Base-by-base conservation (phyloP, 2,329 filamentous ascomycete genomes). In the Aspergillus niger region DNA sequence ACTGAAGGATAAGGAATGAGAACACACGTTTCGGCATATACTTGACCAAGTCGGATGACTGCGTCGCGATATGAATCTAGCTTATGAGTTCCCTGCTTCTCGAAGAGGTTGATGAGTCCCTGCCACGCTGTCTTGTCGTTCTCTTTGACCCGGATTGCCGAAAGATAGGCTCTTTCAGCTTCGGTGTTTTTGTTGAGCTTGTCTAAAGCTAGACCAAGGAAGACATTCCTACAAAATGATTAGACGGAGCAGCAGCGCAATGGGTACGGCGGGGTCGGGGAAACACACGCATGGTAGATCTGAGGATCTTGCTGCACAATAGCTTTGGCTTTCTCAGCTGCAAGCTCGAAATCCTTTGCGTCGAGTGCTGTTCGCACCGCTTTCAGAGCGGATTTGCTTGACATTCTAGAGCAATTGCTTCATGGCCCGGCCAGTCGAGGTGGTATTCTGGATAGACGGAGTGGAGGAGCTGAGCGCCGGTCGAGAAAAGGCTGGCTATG, bases 121-220 rank as follows among this genome's bases (percentile, higher is more conserved):
- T 97, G 91, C 92, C 91, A 98, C 66, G 91, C 91, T 69, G 94
- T 90, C n/a, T 86, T 81, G 67, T 97, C 92, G 17, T 86, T 81
- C 0, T 88, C 86, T 65, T 91, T 93, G 63, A 91, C 80, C 20
- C 82, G 81, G 5, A 90, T 86, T 1, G 94, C 95, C 32, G 85
- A 82, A 43, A 84, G 81, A 75, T 98, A 98, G 1, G 88, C 86
- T 36, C 83, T 85, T 68, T 95, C 92, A 0, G 95, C 88, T 43
- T 91, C 89, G 6, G 90, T 86, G 7, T 84, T 78, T 62, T 87
- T 85, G 62, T 86, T 86, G 63, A 89, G 85, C 74, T 92, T 95
- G 75, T 96, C 92, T 49, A 89, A 81, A 2, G 91, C 90, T 74
- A 96, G 91, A 2, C 91, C 95, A 17, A 96, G 81, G 72, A 97